Evolutionary conservation across 441 rosid genomes (phyloP), one percentile per base, ranked within the genome.

Genomic region (Adansonia grandidieri): DNA sequence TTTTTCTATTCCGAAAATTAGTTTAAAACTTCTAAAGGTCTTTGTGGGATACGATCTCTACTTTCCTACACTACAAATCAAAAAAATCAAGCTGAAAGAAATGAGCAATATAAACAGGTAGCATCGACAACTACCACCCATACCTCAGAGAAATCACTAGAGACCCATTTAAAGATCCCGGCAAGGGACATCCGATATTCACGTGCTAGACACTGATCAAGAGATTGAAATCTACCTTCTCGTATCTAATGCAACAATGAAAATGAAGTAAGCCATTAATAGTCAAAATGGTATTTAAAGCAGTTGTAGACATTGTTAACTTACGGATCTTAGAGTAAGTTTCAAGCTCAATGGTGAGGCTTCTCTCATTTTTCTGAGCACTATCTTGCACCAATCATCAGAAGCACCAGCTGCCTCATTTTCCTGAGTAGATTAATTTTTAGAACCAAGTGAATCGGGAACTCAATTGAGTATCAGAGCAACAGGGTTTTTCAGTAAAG

Each of bases 311-410:
- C 28, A 19, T 17, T 40, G 22, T 22, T 51, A 44, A 77, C 96
- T 88, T 80, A 92, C 98, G 2, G 96, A 93, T 88, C 78, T 89
- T 73, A 96, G 83, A 64, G 94, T 85, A 73, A 96, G 86, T 91
- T 93, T 93, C 80, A 93, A 87, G 92, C 97, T 90, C 86, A 94
- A 58, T 28, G 99, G 99, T 48, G 98, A 92, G 71, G 98, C 94
- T 85, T 89, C 98, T 78, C 85, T 88, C 74, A 88, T 80, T 79
- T 91, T 91, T 79, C 80, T 77, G 5, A 93, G 88, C 47, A 91
- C 83, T 68, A 51, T 78, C 80, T 82, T 88, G 78, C 86, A 84
- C 91, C 96, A 96, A 37, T 84, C 93, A 82, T 85, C 89, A 77
- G 77, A 64, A 24, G 91, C 84, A 20, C 47, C 67, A 40, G 88